A percentile compares a stretch with the other conserved stretches of the same genome.
phyloP scores from a whole-genome alignment of 441 rosid genomes.

The Melastoma candidum region DNA sequence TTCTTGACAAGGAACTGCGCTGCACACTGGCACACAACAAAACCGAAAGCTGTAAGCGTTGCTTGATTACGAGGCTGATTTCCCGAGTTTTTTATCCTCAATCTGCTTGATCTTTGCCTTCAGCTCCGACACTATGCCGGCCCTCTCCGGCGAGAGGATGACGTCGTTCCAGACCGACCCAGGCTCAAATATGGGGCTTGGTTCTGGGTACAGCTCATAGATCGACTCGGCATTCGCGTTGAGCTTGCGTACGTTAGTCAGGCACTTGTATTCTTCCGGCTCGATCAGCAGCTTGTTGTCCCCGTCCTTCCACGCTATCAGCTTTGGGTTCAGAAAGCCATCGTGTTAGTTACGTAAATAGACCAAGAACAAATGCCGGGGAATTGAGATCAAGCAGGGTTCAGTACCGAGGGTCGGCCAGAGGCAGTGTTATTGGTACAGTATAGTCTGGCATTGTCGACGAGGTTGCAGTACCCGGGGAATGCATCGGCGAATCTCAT shows the following conservation, averaged over 20 bases:
- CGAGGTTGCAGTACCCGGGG: constrained; percentile 52
- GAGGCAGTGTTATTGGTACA: constrained; percentile 49
- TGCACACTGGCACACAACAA: too few relatives aligned
- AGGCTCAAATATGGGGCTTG: constrained; percentile 25
- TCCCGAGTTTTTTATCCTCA: constrained; percentile 16
- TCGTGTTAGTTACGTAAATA: not conserved
- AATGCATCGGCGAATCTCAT: constrained; percentile 69
- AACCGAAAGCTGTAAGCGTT: too few relatives aligned
- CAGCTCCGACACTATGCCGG: constrained; percentile 35
- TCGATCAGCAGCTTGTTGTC: constrained; percentile 49
- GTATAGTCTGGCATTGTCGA: constrained; percentile 66
- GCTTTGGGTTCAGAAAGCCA: constrained; percentile 24
- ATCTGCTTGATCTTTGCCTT: constrained; percentile 28
- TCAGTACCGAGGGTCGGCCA: constrained; percentile 51
- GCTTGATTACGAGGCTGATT: too few relatives aligned
- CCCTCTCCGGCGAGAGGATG: constrained; percentile 38
- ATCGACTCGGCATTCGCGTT: constrained; percentile 54
- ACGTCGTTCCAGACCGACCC: constrained; percentile 63
- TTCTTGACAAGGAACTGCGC: too few relatives aligned
- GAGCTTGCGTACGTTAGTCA: constrained; percentile 29
- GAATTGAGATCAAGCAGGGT: not conserved
- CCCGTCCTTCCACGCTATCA: constrained; percentile 72
- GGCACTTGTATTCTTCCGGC: constrained; percentile 42
- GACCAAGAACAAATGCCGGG: not conserved
- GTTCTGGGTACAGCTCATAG: constrained; percentile 43